These are phyloP conservation scores for Echria macrotheca DNA, from an alignment of 495 filamentous ascomycete species.

Conservation along the genomic window DNA sequence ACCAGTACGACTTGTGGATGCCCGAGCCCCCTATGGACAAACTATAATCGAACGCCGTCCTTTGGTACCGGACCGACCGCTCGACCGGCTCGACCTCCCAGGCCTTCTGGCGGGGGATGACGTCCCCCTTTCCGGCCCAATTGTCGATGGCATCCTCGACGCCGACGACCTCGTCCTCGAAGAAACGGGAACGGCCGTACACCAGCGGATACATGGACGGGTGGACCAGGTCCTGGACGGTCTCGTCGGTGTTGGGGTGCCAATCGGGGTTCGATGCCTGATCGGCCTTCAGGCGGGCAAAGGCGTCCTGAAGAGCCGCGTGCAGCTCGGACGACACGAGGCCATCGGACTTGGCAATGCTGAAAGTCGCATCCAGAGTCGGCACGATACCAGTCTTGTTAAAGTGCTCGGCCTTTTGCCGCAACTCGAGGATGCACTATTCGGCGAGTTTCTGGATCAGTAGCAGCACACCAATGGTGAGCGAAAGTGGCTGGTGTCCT, in stretches of 20 bases:
- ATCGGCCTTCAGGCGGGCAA: slow-evolving; percentile 34
- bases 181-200: slow-evolving; percentile 31
- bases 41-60: too few species aligned
- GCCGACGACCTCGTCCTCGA: slow-evolving; percentile 32
- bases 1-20: slow-evolving; percentile 33
- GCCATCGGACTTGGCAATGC: slow-evolving; percentile 26
- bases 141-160: slow-evolving; percentile 27
- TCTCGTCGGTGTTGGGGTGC: slow-evolving; percentile 50
- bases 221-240: slow-evolving; percentile 57
- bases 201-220: slow-evolving; percentile 58
- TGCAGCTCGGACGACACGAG: slow-evolving; percentile 17
- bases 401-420: slow-evolving; percentile 37
- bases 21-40: neutral
- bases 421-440: slow-evolving; percentile 47
- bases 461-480: too few species aligned
- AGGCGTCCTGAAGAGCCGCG: slow-evolving; percentile 14
- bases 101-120: slow-evolving; percentile 10
- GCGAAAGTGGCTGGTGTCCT: too few species aligned
- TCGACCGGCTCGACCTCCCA: too few species aligned
- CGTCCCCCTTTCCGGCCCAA: slow-evolving; percentile 27
- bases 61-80: too few species aligned
- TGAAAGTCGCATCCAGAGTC: slow-evolving; percentile 25
- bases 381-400: slow-evolving; percentile 30
- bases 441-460: too few species aligned
- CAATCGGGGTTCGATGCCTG: slow-evolving; percentile 48